Evolutionary conservation across 73 alveolate genomes (phyloP), one percentile per base, ranked within the genome.

Genomic region (Tetrahymena elliotti): DNA sequence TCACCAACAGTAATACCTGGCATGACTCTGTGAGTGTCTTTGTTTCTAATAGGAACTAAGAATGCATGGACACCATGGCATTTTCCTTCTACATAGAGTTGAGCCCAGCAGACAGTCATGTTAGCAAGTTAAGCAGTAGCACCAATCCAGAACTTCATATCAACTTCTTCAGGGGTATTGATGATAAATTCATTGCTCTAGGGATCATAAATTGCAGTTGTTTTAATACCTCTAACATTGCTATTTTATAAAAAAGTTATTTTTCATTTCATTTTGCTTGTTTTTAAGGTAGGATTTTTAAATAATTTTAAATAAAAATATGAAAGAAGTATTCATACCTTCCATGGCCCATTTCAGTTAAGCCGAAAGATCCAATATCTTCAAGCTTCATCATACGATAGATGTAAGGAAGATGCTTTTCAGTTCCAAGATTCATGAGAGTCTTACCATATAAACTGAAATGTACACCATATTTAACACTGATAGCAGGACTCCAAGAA

Each of bases 1-100:
- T 98, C 99, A 12, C 99, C 99, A 93, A 97, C 96, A 31, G 94
- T 92, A 24, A 98, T 53, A 13, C 99, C 99, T 18, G 97, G 98
- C 93, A 54, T 92, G 8, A 97, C 97, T 52, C 33, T 83, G 93
- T 97, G 99, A 82, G 94, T 84, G 1, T 53, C 41, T 40, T 95
- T 82, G 93, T 98, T 98, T 94, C 99, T 96, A 35, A 98, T 92
- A 52, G 93, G 96, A 12, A 97, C 97, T 27, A 97, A 97, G 82
- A 98, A 98, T 11, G 98, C 97, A 94, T 97, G 99, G 53, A 98
- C 99, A 5, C 99, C 99, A 31, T 97, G 93, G 53, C 93, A 53
- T 33, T 96, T 94, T 22, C 97, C 97, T 38, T 95, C 53, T 22
- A 97, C 93, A 38, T 94, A 53, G 13, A 98, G 93, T 83, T 97